These are phyloP conservation scores for Calonectria multiphialidica DNA, from an alignment of 2,329 filamentous ascomycete species.

Conservation along the genomic window DNA sequence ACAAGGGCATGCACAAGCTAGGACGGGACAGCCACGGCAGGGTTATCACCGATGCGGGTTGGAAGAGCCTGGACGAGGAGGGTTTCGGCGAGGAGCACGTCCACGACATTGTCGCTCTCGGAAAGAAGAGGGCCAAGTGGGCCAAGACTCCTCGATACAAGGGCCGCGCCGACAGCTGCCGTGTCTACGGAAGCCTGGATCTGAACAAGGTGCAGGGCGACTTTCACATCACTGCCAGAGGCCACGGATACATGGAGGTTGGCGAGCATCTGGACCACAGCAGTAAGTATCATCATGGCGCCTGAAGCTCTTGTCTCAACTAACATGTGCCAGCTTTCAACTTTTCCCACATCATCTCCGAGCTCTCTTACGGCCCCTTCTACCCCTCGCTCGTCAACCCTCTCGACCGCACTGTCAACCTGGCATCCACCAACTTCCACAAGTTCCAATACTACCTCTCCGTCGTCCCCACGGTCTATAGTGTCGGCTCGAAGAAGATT, in stretches of 20 bases:
- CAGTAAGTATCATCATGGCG: constrained; percentile 63
- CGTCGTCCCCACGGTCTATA: constrained; percentile 94
- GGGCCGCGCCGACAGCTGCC: constrained; percentile 77
- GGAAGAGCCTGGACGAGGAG: constrained; percentile 68
- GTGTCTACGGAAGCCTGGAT: constrained; percentile 89
- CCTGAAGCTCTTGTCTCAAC: background rate
- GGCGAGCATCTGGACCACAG: constrained; percentile 84
- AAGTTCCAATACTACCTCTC: constrained; percentile 99
- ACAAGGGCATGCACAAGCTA: constrained; percentile 73
- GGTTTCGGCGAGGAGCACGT: constrained; percentile 86
- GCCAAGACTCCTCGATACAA: constrained; percentile 80
- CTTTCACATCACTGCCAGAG: constrained; percentile 95
- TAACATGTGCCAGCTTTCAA: constrained; percentile 78
- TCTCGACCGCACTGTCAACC: constrained; percentile 89
- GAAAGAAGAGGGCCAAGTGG: constrained; percentile 73
- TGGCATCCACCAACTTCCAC: constrained; percentile 83
- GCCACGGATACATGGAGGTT: constrained; percentile 91
- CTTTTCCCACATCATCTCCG: constrained; percentile 96
- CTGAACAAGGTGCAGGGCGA: constrained; percentile 98
- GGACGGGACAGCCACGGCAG: constrained; percentile 67
- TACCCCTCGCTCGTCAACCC: constrained; percentile 95
- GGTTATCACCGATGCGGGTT: constrained; percentile 68
- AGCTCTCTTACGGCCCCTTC: constrained; percentile 97
- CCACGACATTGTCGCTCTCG: constrained; percentile 86
- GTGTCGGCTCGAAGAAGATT: constrained; percentile 74